Evolutionary conservation across 2,329 filamentous ascomycete genomes (phyloP), one percentile per base, ranked within the genome.

Genomic region (Ophiostoma sp.): DNA sequence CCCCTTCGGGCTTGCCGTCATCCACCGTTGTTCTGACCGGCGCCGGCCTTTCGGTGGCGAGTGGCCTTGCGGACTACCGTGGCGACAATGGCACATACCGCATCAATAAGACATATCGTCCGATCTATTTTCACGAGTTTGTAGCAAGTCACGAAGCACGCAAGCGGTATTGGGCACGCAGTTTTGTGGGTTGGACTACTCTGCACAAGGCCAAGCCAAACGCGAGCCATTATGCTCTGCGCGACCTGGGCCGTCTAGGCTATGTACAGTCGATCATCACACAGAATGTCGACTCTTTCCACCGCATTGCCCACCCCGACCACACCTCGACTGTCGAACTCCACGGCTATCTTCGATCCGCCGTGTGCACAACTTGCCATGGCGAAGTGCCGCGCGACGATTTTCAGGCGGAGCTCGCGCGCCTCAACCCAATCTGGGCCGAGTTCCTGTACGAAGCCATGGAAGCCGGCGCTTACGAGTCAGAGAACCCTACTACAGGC

Each of bases 221-320:
- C 75, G 80, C 81, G 3, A 88, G 88, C 1, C 95, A 99, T 79
- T 83, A 85, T 76, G 92, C 93, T 2, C 85, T 98, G 68, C 83
- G 85, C 66, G 84, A 89, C 71, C 81, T 98, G 47, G 90, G 87
- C 2, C 78, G 84, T 4, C 80, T 95, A 72, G 93, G 93, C 2
- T 79, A 93, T 65, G 81, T 97, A 58, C 85, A 84, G 69, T 86
- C 82, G 67, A 91, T 97, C 69, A 87, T 99, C 73, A 98, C 95
- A 55, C 95, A 99, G 77, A 98, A 98, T 76, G 95, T 99, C 66
- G 95, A 99, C 79, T 97, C 93, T 2, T 96, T 99, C 76, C 95
- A 99, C 78, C 82, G 84, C 2, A 80, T 80, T 69, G 90, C 92
- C 0, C 93, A 97, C 77, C 91, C 93, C 0, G 76, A 82, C 9